phyloP scores from a whole-genome alignment of 106 monocot genomes.

The Ottelia alismoides region DNA sequence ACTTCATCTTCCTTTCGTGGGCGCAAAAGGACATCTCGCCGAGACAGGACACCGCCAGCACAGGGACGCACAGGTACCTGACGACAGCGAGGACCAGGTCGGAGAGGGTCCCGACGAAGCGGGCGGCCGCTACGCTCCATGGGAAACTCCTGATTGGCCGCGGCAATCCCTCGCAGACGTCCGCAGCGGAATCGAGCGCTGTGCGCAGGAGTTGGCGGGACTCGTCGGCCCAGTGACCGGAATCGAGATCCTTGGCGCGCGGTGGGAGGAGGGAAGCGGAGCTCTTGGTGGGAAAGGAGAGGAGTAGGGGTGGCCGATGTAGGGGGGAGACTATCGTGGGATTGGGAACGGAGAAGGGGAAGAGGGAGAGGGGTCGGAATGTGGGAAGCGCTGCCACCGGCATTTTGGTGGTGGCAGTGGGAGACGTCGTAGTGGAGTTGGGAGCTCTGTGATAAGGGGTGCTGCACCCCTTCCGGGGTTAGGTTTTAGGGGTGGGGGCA shows the following conservation, averaged over 20 bases:
- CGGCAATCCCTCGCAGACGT: constrained; percentile 24
- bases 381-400: too few relatives aligned
- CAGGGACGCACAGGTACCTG: constrained; percentile 44
- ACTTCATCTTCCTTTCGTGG: constrained; percentile 50
- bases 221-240: background rate
- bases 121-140: constrained; percentile 21
- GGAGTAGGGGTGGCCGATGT: too few relatives aligned
- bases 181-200: background rate
- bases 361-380: too few relatives aligned
- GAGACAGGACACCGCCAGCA: constrained; percentile 47
- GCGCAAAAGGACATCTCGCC: constrained; percentile 89
- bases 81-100: constrained; percentile 28
- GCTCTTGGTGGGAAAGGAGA: too few relatives aligned
- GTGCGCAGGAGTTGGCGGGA: background rate
- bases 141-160: constrained; percentile 53
- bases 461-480: too few relatives aligned
- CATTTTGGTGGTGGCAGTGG: too few relatives aligned
- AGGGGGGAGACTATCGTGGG: too few relatives aligned
- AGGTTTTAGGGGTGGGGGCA: too few relatives aligned
- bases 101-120: constrained; percentile 12
- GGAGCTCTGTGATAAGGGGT: too few relatives aligned
- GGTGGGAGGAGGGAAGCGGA: background rate
- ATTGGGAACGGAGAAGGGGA: too few relatives aligned
- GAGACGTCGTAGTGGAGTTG: too few relatives aligned
- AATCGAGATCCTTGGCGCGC: background rate